Evolutionary conservation across 805 yeast species (phyloP), one percentile per base, ranked within the genome.

Genomic region (Candida patagonica): DNA sequence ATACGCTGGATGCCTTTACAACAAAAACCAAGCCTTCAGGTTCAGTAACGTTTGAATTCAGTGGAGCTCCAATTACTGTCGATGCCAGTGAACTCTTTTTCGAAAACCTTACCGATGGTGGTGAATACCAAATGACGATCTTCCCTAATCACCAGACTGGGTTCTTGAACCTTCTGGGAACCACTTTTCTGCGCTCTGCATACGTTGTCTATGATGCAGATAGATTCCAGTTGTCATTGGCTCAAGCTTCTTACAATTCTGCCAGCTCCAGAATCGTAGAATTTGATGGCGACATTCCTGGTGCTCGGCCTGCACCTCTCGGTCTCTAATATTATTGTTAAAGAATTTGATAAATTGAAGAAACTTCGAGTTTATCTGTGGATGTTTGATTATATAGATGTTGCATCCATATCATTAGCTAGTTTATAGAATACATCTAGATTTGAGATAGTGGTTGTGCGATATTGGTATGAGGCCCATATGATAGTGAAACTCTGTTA

Each of bases 141-240:
- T 26, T 41, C 17, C 30, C 42, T 13, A 37, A 37, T 26, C 3
- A 30, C 15, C 32, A 35, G 33, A 10, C 34, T n/a, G 3, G 8
- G 15, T 29, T 35, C 15, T 29, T 21, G 26, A 39, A 24, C 26
- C 64, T 77, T 36, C 63, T 81, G 25, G 89, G 89, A 10, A 86
- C 78, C 53, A 68, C 71, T 33, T 71, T 81, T 53, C 60, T 81
- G 46, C 65, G 82, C 36, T 68, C 72, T 34, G 80, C 78, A 3
- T 82, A 80, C 53, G 69, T 73, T 23, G 85, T 78, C n/a, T 78
- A 71, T 56, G 82, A 82, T 56, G 61, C 78, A 36, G 84, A 78
- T 13, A 70, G 67, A 47, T 57, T 56, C 37, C 66, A 73, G 49
- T 61, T 80, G 26, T 73, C 80, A 0, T 44, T 81, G 40, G 86